Evolutionary conservation across 1,139 yeast genomes (phyloP).

Genomic region (Debaryomycetaceae sp.): DNA sequence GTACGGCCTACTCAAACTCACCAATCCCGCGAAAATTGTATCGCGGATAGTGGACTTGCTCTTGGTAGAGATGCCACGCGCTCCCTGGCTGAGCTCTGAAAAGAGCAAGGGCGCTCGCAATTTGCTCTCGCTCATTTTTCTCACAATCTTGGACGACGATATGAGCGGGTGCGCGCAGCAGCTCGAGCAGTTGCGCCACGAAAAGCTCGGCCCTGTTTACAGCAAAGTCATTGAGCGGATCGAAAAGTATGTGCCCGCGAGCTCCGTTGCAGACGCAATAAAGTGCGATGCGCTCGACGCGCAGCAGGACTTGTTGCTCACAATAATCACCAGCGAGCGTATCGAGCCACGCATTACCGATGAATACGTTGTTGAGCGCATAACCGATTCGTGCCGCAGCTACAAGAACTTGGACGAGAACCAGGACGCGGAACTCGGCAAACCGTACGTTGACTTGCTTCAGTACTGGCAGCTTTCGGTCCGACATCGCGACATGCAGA

Average conservation of each 20-base stretch:
- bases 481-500: slow-evolving; percentile 63
- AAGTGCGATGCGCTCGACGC: slow-evolving; percentile 13
- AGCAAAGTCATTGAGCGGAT: slow-evolving; percentile 16
- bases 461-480: slow-evolving; percentile 56
- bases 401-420: slow-evolving; percentile 9
- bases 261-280: slow-evolving; percentile 10
- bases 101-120: slow-evolving; percentile 37
- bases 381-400: slow-evolving; percentile 8
- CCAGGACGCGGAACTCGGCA: slow-evolving; percentile 2
- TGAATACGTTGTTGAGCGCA: slow-evolving; percentile 10
- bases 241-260: slow-evolving; percentile 11
- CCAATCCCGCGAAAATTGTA: slow-evolving; percentile 79
- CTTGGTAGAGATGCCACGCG: slow-evolving; percentile 56
- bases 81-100: slow-evolving; percentile 11
- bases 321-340: slow-evolving; percentile 12
- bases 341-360: slow-evolving; percentile 10
- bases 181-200: slow-evolving; percentile 33
- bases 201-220: slow-evolving; percentile 10
- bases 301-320: slow-evolving; percentile 15
- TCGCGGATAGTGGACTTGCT: slow-evolving; percentile 69
- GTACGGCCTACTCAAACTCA: slow-evolving; percentile 62
- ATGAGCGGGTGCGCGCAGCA: slow-evolving; percentile 54
- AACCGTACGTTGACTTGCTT: slow-evolving; percentile 36
- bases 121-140: slow-evolving; percentile 60
- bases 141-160: slow-evolving; percentile 71